These are phyloP conservation scores for Cyclostephanos tholiformis DNA, from an alignment of 108 stramenopile species.

Conservation along the genomic window DNA sequence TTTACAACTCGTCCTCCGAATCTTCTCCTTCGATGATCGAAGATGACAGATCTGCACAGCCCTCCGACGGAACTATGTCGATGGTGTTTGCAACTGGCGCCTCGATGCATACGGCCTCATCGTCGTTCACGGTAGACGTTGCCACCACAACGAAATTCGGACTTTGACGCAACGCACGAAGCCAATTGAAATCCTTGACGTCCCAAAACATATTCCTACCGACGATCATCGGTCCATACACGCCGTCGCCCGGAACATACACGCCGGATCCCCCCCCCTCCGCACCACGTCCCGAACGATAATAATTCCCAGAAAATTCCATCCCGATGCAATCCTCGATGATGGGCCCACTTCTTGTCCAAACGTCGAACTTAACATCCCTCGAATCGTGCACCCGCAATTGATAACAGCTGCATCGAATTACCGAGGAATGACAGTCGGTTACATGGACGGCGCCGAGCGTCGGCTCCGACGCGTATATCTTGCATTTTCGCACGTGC, in stretches of 20 bases:
- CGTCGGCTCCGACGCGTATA: conserved; percentile 34
- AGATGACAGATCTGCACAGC: not conserved
- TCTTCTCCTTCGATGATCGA: conserved; percentile 7
- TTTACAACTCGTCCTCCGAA: conserved; percentile 38
- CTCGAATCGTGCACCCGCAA: conserved; percentile 50
- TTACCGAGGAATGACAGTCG: conserved; percentile 26
- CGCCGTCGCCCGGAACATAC: too few species aligned
- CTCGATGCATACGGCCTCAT: not conserved
- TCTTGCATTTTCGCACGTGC: conserved; percentile 33
- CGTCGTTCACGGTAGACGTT: not conserved
- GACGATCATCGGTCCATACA: too few species aligned
- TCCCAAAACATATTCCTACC: conserved; percentile 54
- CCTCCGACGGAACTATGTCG: not conserved
- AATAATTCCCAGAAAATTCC: conserved; percentile 42
- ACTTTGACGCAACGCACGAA: conserved; percentile 40
- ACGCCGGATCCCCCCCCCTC: not conserved
- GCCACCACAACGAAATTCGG: conserved; percentile 43
- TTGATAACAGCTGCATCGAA: conserved; percentile 37
- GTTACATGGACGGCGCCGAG: conserved; percentile 50
- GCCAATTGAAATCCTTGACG: conserved; percentile 56
- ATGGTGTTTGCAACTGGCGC: not conserved
- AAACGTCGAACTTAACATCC: conserved; percentile 39
- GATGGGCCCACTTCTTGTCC: conserved; percentile 47
- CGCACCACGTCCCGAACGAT: not conserved
- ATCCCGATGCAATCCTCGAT: conserved; percentile 50